Conservation (phyloP, 2,329 filamentous ascomycete species). For the Fusarium pseudograminearum region DNA sequence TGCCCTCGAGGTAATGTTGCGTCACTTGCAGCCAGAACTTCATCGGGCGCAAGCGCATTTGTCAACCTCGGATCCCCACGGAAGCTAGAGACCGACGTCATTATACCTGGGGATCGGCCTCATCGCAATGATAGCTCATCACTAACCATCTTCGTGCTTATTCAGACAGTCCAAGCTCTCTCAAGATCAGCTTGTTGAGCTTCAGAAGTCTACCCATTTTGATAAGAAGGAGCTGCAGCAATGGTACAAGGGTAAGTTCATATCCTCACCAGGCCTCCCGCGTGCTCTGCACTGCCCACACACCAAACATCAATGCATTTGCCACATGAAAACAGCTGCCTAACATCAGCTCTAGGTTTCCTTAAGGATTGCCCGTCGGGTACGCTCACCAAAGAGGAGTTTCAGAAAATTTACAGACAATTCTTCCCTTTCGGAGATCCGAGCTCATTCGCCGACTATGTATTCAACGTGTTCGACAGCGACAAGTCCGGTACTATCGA, state of each 20-base stretch:
- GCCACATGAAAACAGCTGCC: conserved; percentile 11
- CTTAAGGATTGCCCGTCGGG: conserved; percentile 98
- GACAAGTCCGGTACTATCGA: conserved; percentile 98
- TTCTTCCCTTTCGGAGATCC: conserved; percentile 99
- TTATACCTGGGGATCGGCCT: conserved; percentile 29
- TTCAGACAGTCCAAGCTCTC: conserved; percentile 97
- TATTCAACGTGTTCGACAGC: conserved; percentile 98
- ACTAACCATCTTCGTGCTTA: conserved; percentile 38
- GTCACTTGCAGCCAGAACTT: conserved; percentile 30
- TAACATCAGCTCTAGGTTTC: conserved; percentile 73
- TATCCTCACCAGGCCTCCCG: conserved; percentile 4
- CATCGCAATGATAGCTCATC: conserved; percentile 18
- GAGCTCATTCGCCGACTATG: conserved; percentile 97
- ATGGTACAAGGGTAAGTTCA: conserved; percentile 94
- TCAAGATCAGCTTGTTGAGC: conserved; percentile 92
- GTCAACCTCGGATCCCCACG: conserved; percentile 37
- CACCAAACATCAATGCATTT: neutral
- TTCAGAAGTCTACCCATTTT: conserved; percentile 97
- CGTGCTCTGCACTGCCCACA: neutral
- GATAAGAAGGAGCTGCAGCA: conserved; percentile 99
- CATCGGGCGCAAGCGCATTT: conserved; percentile 39
- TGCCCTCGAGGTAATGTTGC: conserved; percentile 12
- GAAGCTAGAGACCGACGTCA: conserved; percentile 44
- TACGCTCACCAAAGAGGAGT: conserved; percentile 97
- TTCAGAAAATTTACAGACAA: conserved; percentile 99